Evolutionary conservation across 78 protist genomes (phyloP).

Genomic region (Speleostelium caveatum): DNA sequence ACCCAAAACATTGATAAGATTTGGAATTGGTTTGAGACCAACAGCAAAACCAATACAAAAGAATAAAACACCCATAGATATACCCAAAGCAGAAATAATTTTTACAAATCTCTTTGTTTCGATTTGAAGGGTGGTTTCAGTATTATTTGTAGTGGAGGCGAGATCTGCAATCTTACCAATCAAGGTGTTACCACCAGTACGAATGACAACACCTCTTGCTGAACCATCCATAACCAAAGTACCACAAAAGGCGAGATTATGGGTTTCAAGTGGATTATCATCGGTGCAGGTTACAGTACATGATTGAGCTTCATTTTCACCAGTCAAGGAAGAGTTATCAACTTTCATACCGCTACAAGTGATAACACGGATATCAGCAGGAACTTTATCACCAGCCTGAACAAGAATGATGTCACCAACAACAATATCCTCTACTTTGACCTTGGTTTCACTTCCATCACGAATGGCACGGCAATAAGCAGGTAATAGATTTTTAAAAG

Average conservation of each 20-base stretch:
- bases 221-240: constrained; percentile 90
- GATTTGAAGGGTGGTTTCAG: constrained; percentile 89
- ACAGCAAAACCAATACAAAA: constrained; percentile 65
- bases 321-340: constrained; percentile 94
- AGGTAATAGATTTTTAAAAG: constrained; percentile 88
- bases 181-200: constrained; percentile 91
- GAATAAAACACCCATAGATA: constrained; percentile 65
- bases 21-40: constrained; percentile 53
- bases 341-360: constrained; percentile 80
- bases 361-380: constrained; percentile 94
- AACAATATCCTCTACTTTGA: constrained; percentile 50
- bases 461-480: constrained; percentile 79
- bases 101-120: constrained; percentile 49
- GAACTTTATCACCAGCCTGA: constrained; percentile 83
- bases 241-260: constrained; percentile 87
- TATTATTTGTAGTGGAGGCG: constrained; percentile 59
- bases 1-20: constrained; percentile 83
- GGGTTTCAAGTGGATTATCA: constrained; percentile 86
- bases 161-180: constrained; percentile 91
- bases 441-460: constrained; percentile 76
- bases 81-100: constrained; percentile 36
- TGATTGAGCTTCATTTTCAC: constrained; percentile 93
- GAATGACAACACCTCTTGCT: constrained; percentile 85
- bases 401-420: constrained; percentile 86
- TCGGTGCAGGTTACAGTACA: constrained; percentile 76